Evolutionary conservation across 345 rosid genomes (phyloP), one percentile per base, ranked within the genome.

Genomic region (Boechera retrofracta): DNA sequence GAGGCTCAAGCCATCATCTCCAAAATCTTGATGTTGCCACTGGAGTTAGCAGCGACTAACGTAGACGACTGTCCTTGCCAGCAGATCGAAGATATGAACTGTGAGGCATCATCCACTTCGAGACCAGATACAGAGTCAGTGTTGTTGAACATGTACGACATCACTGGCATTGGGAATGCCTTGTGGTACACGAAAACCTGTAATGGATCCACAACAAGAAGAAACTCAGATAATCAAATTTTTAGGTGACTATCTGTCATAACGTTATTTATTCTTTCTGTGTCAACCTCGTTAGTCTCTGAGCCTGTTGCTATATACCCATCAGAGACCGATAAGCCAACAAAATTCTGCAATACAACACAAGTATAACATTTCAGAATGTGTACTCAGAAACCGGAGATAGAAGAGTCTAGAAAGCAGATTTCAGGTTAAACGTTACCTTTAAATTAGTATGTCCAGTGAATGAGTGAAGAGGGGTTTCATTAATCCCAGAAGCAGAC

Each of bases 241-340:
- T 36, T 47, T 0, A 29, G 48, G 15, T 38, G 47, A 47, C 21
- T 48, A 26, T 60, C 12, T 35, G 39, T 36, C 42, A 57, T 21
- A 69, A 31, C 41, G 29, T n/a, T 44, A 10, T 47, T 35, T 41
- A 24, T 45, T 60, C n/a, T 28, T 24, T 51, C 21, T 55, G 29
- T 18, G 54, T 38, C 1, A 76, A 95, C 99, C 99, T 95, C 99
- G 58, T 92, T 95, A 59, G 96, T 95, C 87, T 92, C 98, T 21
- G 99, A 95, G 66, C 98, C 99, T 10, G 99, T 92, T 18, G 97
- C 99, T 79, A 95, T 92, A 75, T 92, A 95, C 72, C 99, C 99
- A 85, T 95, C 89, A 52, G 96, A 86, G 39, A 89, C 97, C 4
- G 98, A 91, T 79, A 95, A 84, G 59, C 99, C 99, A 51, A 95